Percentiles rank a stretch among this genome's conserved stretches.
phyloP scores from a whole-genome alignment of 805 yeast genomes.

The Kuraishia ogatae region DNA sequence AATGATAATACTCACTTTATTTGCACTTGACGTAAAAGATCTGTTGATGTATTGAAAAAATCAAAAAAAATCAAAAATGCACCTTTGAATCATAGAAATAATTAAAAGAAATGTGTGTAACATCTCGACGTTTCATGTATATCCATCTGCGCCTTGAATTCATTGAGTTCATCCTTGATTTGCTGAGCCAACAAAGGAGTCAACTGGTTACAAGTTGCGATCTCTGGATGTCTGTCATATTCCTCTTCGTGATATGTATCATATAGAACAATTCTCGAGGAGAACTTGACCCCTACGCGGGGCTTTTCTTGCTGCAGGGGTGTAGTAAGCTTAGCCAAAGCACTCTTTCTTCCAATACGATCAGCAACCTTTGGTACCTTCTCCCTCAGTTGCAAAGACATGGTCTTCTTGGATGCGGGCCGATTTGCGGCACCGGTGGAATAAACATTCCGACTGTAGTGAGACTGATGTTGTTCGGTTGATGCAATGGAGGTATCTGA shows the following conservation, averaged over 20 bases:
- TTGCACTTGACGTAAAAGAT: not conserved
- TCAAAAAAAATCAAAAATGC: not conserved
- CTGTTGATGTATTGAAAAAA: not conserved
- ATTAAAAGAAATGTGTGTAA: constrained; percentile 74
- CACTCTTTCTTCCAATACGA: not conserved
- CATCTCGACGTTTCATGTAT: constrained; percentile 73
- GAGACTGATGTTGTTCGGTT: not conserved
- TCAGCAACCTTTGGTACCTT: not conserved
- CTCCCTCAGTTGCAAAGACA: not conserved
- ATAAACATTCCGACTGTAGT: too few relatives aligned
- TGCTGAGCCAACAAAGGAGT: constrained; percentile 82
- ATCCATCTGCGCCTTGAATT: constrained; percentile 70
- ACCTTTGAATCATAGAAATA: not conserved
- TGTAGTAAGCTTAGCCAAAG: not conserved
- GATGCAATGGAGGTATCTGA: constrained; percentile 3
- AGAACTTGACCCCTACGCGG: constrained; percentile 38
- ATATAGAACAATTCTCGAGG: constrained; percentile 73
- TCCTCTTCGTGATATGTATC: constrained; percentile 79
- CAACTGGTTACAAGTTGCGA: constrained; percentile 85
- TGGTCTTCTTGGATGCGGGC: not conserved
- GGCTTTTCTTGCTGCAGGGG: not conserved
- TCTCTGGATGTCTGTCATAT: constrained; percentile 88
- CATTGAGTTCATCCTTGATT: constrained; percentile 80
- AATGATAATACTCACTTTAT: not conserved
- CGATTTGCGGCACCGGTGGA: too few relatives aligned